Evolutionary conservation across 2,329 filamentous ascomycete genomes (phyloP).

Genomic region (Ophiognomonia clavigignenti-juglandacearum): DNA sequence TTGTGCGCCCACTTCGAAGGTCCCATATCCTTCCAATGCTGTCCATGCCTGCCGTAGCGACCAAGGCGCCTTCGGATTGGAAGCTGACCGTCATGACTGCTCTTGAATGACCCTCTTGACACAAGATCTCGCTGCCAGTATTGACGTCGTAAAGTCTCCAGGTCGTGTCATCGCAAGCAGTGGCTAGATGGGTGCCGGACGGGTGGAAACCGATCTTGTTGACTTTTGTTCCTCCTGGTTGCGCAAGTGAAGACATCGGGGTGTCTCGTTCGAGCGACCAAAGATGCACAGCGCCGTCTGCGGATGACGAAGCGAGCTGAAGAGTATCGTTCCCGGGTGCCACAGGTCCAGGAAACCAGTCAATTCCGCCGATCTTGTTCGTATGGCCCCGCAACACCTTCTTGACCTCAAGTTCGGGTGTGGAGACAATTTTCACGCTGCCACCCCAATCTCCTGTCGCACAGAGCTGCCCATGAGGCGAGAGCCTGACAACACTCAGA

Average conservation of each 20-base stretch:
- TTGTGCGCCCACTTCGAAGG: constrained; percentile 81
- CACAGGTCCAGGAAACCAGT: constrained; percentile 84
- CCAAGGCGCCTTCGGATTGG: constrained; percentile 82
- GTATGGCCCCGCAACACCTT: constrained; percentile 76
- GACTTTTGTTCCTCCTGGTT: constrained; percentile 55
- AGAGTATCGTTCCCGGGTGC: constrained; percentile 63
- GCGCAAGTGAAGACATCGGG: constrained; percentile 47
- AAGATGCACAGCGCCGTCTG: constrained; percentile 79
- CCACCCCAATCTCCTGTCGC: constrained; percentile 94
- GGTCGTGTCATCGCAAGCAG: constrained; percentile 91
- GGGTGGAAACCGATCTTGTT: constrained; percentile 94
- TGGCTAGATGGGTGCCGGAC: constrained; percentile 82
- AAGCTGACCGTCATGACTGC: constrained; percentile 90
- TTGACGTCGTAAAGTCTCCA: constrained; percentile 96
- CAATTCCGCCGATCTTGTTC: constrained; percentile 82
- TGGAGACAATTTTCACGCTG: constrained; percentile 77
- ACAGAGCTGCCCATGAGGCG: constrained; percentile 76
- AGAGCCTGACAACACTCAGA: constrained; percentile 86
- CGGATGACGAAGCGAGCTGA: constrained; percentile 86
- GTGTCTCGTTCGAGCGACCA: constrained; percentile 88
- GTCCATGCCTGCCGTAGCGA: constrained; percentile 90
- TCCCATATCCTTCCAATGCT: constrained; percentile 97
- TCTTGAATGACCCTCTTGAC: constrained; percentile 92
- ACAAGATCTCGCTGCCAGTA: constrained; percentile 73
- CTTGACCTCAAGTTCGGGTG: constrained; percentile 77